Base-by-base conservation (phyloP, 495 filamentous ascomycete genomes). In the Ascobolus immersus region DNA sequence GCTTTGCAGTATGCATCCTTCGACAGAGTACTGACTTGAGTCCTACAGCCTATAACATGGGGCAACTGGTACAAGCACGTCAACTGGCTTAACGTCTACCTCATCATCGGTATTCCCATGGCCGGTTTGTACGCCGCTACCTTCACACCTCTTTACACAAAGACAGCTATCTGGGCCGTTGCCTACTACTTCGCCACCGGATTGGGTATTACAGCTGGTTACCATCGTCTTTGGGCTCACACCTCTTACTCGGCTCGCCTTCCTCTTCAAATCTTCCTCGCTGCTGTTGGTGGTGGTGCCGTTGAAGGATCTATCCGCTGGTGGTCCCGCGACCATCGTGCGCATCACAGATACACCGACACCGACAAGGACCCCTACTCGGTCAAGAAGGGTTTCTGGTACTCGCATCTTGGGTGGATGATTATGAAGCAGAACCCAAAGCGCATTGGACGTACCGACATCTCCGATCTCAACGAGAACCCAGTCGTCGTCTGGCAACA, bases 281-380 rank as follows among this genome's bases (percentile, higher is more conserved):
- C 89, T 37, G 72, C 71, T 37, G 72, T 77, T 45, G 89, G 89
- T 40, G 81, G 77, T 51, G 89, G 86, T 56, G 84, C 84, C 34
- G 89, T 94, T 34, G 77, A 99, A 49, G 89, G 89, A 37, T 90
- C 79, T 32, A 77, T 92, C 48, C 64, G 89, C 44, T 99, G 89
- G 89, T 99, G 89, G 89, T 72, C 79, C 39, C 71, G 79, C 41
- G 80, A 79, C 52, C 89, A 96, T 62, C 76, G 89, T 38, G 79
- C 89, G 45, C 89, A 99, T 57, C 89, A 99, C 62, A 74, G 89
- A 44, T 94, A 92, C 52, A 96, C 89, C 62, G 89, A 94, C 47
- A 99, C 89, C 47, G 77, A 91, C 34, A 94, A 99, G 61, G 89
- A 99, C 49, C 89, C 89, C 17, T 99, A 94, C 64, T 89, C 77